Base-by-base conservation (phyloP, 2,329 filamentous ascomycete species). In the Geosmithia putterillii region DNA sequence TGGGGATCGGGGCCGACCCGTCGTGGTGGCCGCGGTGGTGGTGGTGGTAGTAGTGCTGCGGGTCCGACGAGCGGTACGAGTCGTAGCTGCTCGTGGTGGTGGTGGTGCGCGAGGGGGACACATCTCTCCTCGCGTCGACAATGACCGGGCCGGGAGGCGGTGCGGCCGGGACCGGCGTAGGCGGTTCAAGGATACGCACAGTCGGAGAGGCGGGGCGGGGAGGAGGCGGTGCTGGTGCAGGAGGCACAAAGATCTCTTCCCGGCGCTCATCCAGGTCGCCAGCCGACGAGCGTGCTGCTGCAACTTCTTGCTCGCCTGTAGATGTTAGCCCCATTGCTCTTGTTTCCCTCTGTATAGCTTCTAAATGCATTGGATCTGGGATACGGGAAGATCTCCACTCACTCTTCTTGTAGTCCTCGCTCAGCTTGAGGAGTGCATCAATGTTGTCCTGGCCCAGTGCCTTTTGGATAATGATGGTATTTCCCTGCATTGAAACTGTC, bases 361-460 rank as follows among this genome's bases (percentile, higher is more conserved):
- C 2, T 43, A 36, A n/a, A n/a, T n/a, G n/a, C n/a, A n/a, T n/a
- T n/a, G n/a, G n/a, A n/a, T n/a, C n/a, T n/a, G n/a, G n/a, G n/a
- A n/a, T n/a, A n/a, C n/a, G n/a, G n/a, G 23, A n/a, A n/a, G n/a
- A n/a, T 44, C 46, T 3, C 45, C 46, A 54, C 68, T 55, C 53
- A 76, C 73, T 69, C 55, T 74, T 73, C 56, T 74, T 80, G 62
- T 86, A 88, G 25, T 83, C 79, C 54, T 88, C 84, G 60, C 86
- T 94, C 41, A 88, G 69, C 54, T 79, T 82, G 53, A 95, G 83
- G 38, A 95, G 72, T 54, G 94, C 84, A 52, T 95, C 88, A 49
- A 95, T 95, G 53, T 95, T 87, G 17, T 90, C 79, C 53, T 94
- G 89, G 15, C 86, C 85, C 5, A 96, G 72, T 9, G 90, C 89